phyloP scores from a whole-genome alignment of 768 basidiomycete genomes.

The Russula vinacea region DNA sequence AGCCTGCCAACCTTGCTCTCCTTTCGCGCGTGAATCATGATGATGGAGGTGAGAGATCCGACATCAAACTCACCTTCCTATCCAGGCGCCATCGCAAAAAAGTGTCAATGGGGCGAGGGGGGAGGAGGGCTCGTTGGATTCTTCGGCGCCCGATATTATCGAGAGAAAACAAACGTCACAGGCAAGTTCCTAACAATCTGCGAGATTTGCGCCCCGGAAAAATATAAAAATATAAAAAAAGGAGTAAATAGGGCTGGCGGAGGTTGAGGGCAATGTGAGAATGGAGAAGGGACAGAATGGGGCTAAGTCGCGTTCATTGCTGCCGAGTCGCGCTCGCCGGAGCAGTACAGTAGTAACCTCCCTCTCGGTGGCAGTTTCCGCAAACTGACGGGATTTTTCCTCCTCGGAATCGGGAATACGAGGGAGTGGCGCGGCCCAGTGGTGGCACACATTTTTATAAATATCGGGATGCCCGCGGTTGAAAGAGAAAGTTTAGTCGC shows the following conservation, averaged over 20 bases:
- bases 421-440: background rate
- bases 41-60: background rate
- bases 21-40: too few species aligned
- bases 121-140: background rate
- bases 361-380: conserved; percentile 7
- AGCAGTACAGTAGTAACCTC: background rate
- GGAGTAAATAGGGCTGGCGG: background rate
- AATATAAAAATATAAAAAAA: background rate
- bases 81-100: conserved; percentile 21
- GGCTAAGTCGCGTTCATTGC: conserved; percentile 22
- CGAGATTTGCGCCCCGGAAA: conserved; percentile 19
- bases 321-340: background rate
- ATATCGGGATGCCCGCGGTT: conserved; percentile 17
- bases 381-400: conserved; percentile 4
- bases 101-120: background rate
- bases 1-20: too few species aligned
- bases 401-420: conserved; percentile 25
- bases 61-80: conserved; percentile 13
- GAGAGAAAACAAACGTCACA: background rate
- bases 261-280: conserved; percentile 8
- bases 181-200: background rate
- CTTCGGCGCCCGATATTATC: background rate
- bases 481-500: conserved; percentile 1
- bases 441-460: background rate
- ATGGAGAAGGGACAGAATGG: conserved; percentile 14